These are phyloP conservation scores for Tylopilus rubrobrunneus DNA, from an alignment of 768 basidiomycete genomes.

Conservation along the genomic window DNA sequence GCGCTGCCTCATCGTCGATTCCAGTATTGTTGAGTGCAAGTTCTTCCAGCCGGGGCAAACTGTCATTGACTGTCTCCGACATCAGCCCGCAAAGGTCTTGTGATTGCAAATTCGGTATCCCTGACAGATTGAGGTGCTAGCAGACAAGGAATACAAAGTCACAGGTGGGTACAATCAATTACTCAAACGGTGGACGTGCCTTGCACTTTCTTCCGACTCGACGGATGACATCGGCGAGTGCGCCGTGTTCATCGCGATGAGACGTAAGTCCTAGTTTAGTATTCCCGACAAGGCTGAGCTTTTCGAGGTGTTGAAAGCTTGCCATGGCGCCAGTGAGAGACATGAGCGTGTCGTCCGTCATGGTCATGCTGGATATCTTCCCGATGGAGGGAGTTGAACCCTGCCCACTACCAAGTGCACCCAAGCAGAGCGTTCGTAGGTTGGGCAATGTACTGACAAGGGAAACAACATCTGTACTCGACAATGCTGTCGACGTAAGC, in stretches of 20 bases:
- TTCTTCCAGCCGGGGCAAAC: conserved; percentile 39
- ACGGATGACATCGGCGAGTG: conserved; percentile 45
- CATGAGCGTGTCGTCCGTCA: conserved; percentile 48
- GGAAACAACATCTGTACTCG: conserved; percentile 37
- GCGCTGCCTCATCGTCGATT: conserved; percentile 54
- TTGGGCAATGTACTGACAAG: conserved; percentile 37
- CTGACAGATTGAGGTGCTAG: conserved; percentile 58
- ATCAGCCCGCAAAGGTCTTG: conserved; percentile 48
- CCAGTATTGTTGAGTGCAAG: conserved; percentile 58
- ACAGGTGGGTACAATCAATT: not conserved
- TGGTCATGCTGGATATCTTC: conserved; percentile 48
- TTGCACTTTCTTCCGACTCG: conserved; percentile 58
- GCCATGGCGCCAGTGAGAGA: conserved; percentile 41
- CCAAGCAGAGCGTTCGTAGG: conserved; percentile 51
- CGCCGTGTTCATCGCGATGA: conserved; percentile 23
- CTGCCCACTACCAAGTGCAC: conserved; percentile 51
- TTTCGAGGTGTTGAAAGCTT: conserved; percentile 39
- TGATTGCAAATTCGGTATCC: conserved; percentile 48
- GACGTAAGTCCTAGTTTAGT: conserved; percentile 48
- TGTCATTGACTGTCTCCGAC: conserved; percentile 9
- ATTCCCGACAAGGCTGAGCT: conserved; percentile 61
- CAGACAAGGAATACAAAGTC: not conserved
- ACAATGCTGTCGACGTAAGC: conserved; percentile 51
- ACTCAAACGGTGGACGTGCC: conserved; percentile 30
- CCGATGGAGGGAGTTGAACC: conserved; percentile 42